Evolutionary conservation across 2,329 filamentous ascomycete species (phyloP).

Genomic region (Aspergillus pseudotamarii): DNA sequence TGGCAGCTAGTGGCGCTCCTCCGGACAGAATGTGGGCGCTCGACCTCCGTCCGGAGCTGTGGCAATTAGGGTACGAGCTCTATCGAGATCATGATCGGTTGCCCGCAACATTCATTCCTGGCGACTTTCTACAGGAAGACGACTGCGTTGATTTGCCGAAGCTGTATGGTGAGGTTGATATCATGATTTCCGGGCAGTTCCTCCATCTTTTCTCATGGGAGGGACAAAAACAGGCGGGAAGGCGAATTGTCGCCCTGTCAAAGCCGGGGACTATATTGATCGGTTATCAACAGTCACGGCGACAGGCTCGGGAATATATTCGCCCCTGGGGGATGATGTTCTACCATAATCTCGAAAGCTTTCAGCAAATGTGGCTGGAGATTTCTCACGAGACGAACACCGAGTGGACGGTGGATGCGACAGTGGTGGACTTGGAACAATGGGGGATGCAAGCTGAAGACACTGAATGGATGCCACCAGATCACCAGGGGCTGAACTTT

Average conservation of each 20-base stretch:
- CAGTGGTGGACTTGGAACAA: conserved; percentile 3
- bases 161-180: neutral
- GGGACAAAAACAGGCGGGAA: conserved; percentile 7
- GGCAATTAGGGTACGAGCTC: neutral
- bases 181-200: conserved; percentile 12
- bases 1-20: neutral
- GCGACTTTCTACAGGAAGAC: neutral
- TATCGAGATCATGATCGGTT: neutral
- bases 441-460: conserved; percentile 13
- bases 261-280: neutral
- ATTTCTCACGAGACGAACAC: neutral
- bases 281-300: neutral
- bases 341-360: neutral
- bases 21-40: neutral
- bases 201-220: conserved; percentile 11
- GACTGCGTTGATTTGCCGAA: neutral
- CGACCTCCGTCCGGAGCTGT: neutral
- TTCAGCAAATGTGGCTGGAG: neutral
- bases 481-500: conserved; percentile 9
- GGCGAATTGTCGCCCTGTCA: conserved; percentile 2
- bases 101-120: neutral
- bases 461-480: conserved; percentile 10
- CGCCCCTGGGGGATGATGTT: neutral
- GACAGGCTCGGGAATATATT: neutral
- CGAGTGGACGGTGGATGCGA: neutral